Base-by-base conservation (phyloP, 805 yeast genomes). In the Ogataea paraovalis region DNA sequence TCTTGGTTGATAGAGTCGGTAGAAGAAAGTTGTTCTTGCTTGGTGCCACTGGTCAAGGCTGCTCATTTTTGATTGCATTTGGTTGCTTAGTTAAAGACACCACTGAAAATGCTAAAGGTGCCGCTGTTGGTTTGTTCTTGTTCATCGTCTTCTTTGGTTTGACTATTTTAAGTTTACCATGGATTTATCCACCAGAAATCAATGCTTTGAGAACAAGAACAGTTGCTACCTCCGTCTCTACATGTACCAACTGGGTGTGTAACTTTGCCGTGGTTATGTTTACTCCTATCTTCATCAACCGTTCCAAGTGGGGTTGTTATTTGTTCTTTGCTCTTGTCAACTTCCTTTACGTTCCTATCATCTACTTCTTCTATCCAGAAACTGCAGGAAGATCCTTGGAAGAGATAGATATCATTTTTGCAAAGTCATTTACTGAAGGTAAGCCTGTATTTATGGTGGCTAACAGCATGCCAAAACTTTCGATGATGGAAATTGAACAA, bases 321-420 rank as follows among this genome's bases (percentile, higher is more conserved):
- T 65, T 84, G 43, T 79, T 86, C 67, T 86, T 86, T 65, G 87
- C 87, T 8, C 62, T 70, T 28, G 72, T 85, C 52, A 85, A 85
- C 70, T 74, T 76, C 59, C 52, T 72, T 41, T 83, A 80, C 70
- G 65, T 80, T 45, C 87, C 88, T 28, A 67, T 83, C 50, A 80
- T 80, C 52, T 82, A 69, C 74, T 75, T 83, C 69, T 78, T 75
- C 66, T 85, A 82, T 65, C 92, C 91, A 38, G 92, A 85, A 70
- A 84, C 90, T 39, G 80, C 85, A 28, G 88, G 89, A 43, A 76
- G 88, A 64, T 74, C 85, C 34, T 74, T 85, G 66, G 91, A 85
- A 65, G 88, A 83, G 60, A 78, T 85, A 63, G 91, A 85, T 62
- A 81, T 82, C 60, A 81, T 85, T 47, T 80, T 68, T 53, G 86